Evolutionary conservation across 2,329 filamentous ascomycete genomes (phyloP).

Genomic region (Thyridium curvatum): DNA sequence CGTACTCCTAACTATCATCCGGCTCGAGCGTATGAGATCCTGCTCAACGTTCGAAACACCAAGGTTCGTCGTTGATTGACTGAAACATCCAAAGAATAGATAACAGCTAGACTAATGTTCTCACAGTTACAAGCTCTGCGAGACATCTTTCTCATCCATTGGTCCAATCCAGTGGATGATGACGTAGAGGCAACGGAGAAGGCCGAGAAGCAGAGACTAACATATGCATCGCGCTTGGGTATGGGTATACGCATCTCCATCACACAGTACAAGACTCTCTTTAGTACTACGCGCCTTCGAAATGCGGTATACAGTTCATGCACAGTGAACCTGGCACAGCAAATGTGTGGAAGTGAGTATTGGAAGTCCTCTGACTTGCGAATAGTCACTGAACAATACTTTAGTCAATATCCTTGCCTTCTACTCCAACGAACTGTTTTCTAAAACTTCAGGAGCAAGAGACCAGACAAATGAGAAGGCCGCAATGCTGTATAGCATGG

Average conservation of each 20-base stretch:
- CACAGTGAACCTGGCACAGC: slow-evolving; percentile 22
- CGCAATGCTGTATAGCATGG: slow-evolving; percentile 23
- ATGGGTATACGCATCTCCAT: slow-evolving; percentile 2
- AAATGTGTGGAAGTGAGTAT: slow-evolving; percentile 27
- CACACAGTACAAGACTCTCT: slow-evolving; percentile 6
- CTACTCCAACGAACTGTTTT: slow-evolving; percentile 22
- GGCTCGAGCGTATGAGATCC: slow-evolving; percentile 22
- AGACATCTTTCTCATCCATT: slow-evolving; percentile 33
- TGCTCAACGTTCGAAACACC: slow-evolving; percentile 28
- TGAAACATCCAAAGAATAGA: too few species aligned
- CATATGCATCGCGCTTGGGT: slow-evolving; percentile 3
- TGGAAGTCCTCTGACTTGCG: too few species aligned
- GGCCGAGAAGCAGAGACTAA: slow-evolving; percentile 3
- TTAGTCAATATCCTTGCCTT: slow-evolving; percentile 35
- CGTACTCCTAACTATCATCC: slow-evolving; percentile 26
- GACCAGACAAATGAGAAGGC: too few species aligned
- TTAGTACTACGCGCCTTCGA: slow-evolving; percentile 5
- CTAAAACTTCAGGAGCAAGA: too few species aligned
- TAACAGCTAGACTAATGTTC: neutral
- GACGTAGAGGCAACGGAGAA: neutral
- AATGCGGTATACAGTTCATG: slow-evolving; percentile 24
- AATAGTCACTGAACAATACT: slow-evolving; percentile 6
- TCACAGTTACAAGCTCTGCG: slow-evolving; percentile 30
- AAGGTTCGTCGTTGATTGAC: slow-evolving; percentile 19
- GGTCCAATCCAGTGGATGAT: slow-evolving; percentile 8